Base-by-base conservation (phyloP, 352 stramenopile species). In the Vaucheria bursata region DNA sequence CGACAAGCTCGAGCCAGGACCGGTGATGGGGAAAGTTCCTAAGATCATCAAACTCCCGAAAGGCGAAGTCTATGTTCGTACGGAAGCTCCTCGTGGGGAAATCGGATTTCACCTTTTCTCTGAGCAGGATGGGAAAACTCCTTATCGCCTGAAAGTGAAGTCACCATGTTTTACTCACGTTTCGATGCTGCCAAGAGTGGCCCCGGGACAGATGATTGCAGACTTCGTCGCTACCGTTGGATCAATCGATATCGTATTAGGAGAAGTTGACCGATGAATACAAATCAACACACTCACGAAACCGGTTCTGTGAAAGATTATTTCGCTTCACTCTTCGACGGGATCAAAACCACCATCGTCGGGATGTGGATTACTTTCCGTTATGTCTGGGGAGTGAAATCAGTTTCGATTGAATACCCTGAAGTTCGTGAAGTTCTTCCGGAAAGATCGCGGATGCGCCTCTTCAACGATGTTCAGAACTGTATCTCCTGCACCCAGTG, bases 111-210 rank as follows among this genome's bases (percentile, higher is more conserved):
- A 86, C 86, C 81, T 88, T 74, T 76, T 88, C 80, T 88, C 85
- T 25, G 45, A 59, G 73, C 82, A 88, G 64, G 81, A 84, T 68
- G 85, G 80, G 69, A 87, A 88, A 80, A 81, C 84, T 69, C 85
- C 85, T 83, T 88, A 88, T 81, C 69, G 85, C 40, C 89, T 85
- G 85, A 87, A 88, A 87, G 87, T 88, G 80, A 88, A 89, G 87
- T 83, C 84, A 45, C 84, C 84, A 36, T 79, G 83, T 67, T 86
- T 86, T 85, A 79, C 74, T 64, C 83, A 87, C 84, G 82, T 86
- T 75, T 82, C 85, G 77, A 71, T 74, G 67, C 84, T 87, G 80
- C 67, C 85, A 77, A 74, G 83, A 79, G 87, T 87, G 83, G 80
- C 82, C 64, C 81, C 84, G 84, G 85, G 83, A 39, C 83, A 87